Evolutionary conservation across 305 asterid species (phyloP), one percentile per base, ranked within the genome.

Genomic region (Ilex paraguariensis): DNA sequence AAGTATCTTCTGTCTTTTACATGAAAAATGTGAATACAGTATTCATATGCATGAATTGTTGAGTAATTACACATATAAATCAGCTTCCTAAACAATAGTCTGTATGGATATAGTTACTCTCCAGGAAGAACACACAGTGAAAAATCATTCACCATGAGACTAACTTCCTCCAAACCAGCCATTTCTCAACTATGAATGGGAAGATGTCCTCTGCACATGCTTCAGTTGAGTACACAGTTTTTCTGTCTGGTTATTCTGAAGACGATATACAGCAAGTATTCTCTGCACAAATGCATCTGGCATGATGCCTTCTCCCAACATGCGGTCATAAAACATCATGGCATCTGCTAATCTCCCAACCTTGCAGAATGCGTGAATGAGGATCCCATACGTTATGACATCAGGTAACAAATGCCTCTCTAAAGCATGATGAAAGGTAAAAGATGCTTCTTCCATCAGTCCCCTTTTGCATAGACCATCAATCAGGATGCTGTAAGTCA

Each of bases 391-490:
- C 8, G 73, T 63, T 32, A 79, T 60, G 31, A 73, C 66, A 49
- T 79, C 84, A 11, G 77, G 75, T 54, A 75, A 56, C 57, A 76
- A 53, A 42, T 77, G 77, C 39, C 50, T 44, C 57, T 64, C 11
- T 59, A 79, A 36, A 45, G 77, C 81, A 58, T 56, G 66, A 52
- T 53, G 42, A 57, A 75, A 73, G 14, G 50, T 52, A 32, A 42
- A 32, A 31, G 71, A 70, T 45, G 84, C 81, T 64, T 73, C 69
- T 40, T 79, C 69, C 60, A 73, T 62, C 42, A 70, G 62, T 68
- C 81, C 81, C 61, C 75, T 61, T 71, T 68, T 62, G 61, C 81
- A 79, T 57, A 75, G 81, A 40, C 81, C 79, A 62, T 79, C 81
- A 42, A 79, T 79, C 48, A 76, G 72, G 57, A 79, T 65, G 62